Evolutionary conservation across 2,329 filamentous ascomycete species (phyloP).

Genomic region (Chaetomium strumarium): DNA sequence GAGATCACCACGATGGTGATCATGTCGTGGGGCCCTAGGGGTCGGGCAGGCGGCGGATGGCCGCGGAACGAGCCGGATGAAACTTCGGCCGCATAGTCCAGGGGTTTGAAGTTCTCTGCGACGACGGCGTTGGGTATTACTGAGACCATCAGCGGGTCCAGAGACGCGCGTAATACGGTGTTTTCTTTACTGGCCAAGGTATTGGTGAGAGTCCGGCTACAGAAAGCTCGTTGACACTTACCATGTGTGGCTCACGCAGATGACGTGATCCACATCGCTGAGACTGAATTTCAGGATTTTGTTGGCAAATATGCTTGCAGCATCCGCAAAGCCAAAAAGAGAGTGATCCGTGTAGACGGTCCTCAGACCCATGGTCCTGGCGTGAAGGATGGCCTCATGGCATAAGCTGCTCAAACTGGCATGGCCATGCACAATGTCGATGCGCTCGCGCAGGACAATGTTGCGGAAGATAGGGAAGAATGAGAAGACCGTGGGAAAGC

Average conservation of each 20-base stretch:
- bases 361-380: slow-evolving; percentile 87
- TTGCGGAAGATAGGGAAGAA: slow-evolving; percentile 98
- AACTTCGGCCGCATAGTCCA: slow-evolving; percentile 39
- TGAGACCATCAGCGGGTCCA: slow-evolving; percentile 95
- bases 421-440: slow-evolving; percentile 98
- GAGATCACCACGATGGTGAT: slow-evolving; percentile 98
- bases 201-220: slow-evolving; percentile 15
- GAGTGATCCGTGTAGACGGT: slow-evolving; percentile 98
- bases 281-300: slow-evolving; percentile 94
- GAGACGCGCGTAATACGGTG: slow-evolving; percentile 85
- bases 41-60: slow-evolving; percentile 53
- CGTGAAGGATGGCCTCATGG: slow-evolving; percentile 91
- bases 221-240: slow-evolving; percentile 34
- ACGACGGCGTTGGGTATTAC: slow-evolving; percentile 98
- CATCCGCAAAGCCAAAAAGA: slow-evolving; percentile 94
- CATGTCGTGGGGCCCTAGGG: slow-evolving; percentile 73
- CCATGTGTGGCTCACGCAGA: slow-evolving; percentile 98
- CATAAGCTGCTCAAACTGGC: slow-evolving; percentile 88
- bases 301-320: slow-evolving; percentile 91
- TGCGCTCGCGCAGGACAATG: slow-evolving; percentile 87
- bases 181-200: slow-evolving; percentile 74
- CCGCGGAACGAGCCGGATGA: slow-evolving; percentile 35
- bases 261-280: slow-evolving; percentile 96
- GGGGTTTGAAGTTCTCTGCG: slow-evolving; percentile 86
- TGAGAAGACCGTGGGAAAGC: slow-evolving; percentile 95